Evolutionary conservation across 495 filamentous ascomycete species (phyloP).

Genomic region (Tuber melanosporum): DNA sequence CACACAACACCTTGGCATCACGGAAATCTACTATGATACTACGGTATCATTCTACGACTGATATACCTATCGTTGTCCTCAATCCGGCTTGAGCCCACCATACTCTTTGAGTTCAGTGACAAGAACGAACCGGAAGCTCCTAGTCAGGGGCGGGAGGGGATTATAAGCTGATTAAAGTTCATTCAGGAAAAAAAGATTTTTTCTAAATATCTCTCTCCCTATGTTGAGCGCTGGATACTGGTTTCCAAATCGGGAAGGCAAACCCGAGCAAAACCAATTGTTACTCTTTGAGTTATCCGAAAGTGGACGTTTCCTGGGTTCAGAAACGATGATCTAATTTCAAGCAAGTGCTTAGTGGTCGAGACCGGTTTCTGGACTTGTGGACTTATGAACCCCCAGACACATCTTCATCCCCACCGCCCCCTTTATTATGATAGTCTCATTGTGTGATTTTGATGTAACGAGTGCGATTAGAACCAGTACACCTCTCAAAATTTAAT

Average conservation of each 20-base stretch:
- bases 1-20: background rate
- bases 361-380: background rate
- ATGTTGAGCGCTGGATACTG: background rate
- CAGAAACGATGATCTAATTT: background rate
- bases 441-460: no score
- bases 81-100: no score
- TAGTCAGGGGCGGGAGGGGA: background rate
- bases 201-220: background rate
- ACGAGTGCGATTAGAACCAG: no score
- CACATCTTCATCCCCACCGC: background rate
- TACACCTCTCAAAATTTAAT: no score
- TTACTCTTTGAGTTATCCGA: background rate
- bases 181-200: background rate
- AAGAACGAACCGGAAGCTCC: background rate
- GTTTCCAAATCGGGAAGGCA: background rate
- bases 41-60: no score
- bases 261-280: background rate
- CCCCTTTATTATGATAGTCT: no score
- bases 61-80: background rate
- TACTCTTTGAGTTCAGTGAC: background rate
- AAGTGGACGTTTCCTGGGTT: background rate
- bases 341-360: background rate
- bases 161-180: background rate
- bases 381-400: background rate
- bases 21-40: background rate